phyloP scores from a whole-genome alignment of 2,329 filamentous ascomycete species.

The Fusarium sp. region DNA sequence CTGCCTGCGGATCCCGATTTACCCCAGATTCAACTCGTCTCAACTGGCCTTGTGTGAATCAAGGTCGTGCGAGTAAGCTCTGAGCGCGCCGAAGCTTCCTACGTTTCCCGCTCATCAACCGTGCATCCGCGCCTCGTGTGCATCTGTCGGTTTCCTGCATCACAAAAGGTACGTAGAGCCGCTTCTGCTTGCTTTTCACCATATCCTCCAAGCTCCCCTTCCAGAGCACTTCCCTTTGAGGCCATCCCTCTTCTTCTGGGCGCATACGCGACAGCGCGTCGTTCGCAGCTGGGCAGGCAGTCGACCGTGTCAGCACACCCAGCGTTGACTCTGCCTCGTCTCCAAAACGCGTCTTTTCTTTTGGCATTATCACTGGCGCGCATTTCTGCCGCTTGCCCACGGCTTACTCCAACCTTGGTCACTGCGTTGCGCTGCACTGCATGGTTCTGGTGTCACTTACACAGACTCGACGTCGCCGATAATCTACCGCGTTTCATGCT shows the following conservation, averaged over 20 bases:
- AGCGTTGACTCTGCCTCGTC: neutral
- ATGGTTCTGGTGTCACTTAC: slow-evolving; percentile 39
- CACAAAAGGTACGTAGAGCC: slow-evolving; percentile 45
- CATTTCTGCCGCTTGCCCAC: slow-evolving; percentile 11
- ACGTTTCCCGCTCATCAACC: slow-evolving; percentile 24
- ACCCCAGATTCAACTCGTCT: slow-evolving; percentile 40
- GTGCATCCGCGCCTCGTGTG: slow-evolving; percentile 35
- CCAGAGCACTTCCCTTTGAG: neutral
- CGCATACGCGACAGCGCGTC: slow-evolving; percentile 19
- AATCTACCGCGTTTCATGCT: slow-evolving; percentile 33
- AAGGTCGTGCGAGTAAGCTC: slow-evolving; percentile 36
- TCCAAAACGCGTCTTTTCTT: slow-evolving; percentile 22
- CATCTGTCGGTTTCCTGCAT: slow-evolving; percentile 26
- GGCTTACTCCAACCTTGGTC: slow-evolving; percentile 12
- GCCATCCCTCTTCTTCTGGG: neutral
- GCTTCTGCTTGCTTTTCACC: slow-evolving; percentile 9
- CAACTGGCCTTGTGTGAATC: slow-evolving; percentile 36
- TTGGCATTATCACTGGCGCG: slow-evolving; percentile 12
- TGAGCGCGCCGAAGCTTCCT: slow-evolving; percentile 31
- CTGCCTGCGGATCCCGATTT: slow-evolving; percentile 50
- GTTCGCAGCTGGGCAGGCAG: slow-evolving; percentile 8
- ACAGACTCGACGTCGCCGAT: slow-evolving; percentile 39
- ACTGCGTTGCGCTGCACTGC: slow-evolving; percentile 2
- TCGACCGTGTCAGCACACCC: slow-evolving; percentile 18
- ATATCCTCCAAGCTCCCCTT: neutral